Conservation (phyloP, 257 asterid species). For the Leptodermis oblonga region DNA sequence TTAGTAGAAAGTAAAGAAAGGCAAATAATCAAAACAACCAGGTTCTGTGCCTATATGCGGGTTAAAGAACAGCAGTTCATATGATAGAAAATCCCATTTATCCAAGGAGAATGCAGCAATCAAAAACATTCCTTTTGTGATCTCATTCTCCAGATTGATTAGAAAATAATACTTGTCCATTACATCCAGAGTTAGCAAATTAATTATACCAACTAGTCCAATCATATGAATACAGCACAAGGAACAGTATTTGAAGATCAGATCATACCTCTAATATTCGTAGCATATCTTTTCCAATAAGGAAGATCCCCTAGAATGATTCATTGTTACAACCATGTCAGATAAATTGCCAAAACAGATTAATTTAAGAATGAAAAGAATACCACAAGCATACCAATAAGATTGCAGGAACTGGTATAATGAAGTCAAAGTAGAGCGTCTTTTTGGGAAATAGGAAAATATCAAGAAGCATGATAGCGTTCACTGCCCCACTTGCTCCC, state of each 20-base stretch:
- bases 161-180: background rate
- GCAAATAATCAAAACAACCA: too few species aligned
- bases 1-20: background rate
- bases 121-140: too few species aligned
- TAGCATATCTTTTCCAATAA: constrained; percentile 58
- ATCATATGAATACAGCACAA: background rate
- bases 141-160: background rate
- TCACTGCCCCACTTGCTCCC: constrained; percentile 99
- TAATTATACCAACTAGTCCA: background rate
- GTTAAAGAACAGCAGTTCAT: background rate
- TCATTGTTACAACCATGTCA: background rate
- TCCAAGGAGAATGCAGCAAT: too few species aligned
- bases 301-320: constrained; percentile 58
- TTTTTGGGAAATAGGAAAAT: constrained; percentile 70
- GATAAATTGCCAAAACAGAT: background rate
- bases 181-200: background rate
- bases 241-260: constrained; percentile 1
- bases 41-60: background rate
- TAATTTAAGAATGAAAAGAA: background rate
- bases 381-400: constrained; percentile 41
- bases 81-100: background rate
- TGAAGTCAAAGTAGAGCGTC: constrained; percentile 48
- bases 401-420: constrained; percentile 83
- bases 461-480: constrained; percentile 83
- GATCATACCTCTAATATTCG: constrained; percentile 59